Evolutionary conservation across 768 basidiomycete species (phyloP), one percentile per base, ranked within the genome.

Genomic region (Boletus vermiculosoides): DNA sequence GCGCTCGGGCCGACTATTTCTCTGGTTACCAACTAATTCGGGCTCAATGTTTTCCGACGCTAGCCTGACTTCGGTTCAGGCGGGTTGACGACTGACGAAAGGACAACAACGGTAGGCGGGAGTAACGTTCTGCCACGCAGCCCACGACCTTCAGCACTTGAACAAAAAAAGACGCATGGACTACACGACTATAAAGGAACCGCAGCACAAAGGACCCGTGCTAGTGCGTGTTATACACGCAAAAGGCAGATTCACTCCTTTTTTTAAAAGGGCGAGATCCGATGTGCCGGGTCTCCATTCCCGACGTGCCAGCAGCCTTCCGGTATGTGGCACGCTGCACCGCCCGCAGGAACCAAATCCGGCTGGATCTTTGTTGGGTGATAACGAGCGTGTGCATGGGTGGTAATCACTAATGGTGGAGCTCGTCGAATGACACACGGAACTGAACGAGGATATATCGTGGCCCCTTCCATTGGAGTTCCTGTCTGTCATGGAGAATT

Each of bases 151-250:
- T 28, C 10, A 42, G 40, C 20, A 45, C 18, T 13, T 16, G 13
- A 25, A 30, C 55, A 49, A 50, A 58, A 57, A 46, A 41, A 16
- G 39, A 49, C 66, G 56, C 66, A 64, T 67, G 67, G 58, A 52
- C 30, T 36, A 90, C 94, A 55, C 86, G 96, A 61, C 87, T 92
- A 67, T 45, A 55, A 65, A 40, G 58, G 48, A 49, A 39, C 49
- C 87, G 90, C 75, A 98, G 94, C 57, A 92, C 93, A 34, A 84
- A 85, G 65, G 79, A 89, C 75, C 95, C 92, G 22, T 76, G 88
- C 69, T 77, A 92, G 74, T 94, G 98, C 78, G 54, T 66, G 64
- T 57, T 41, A 23, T 40, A 39, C 56, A 59, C 67, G 42, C 49
- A 70, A 86, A 86, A 75, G 84, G 84, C 71, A 94, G 93, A 76